Evolutionary conservation across 2,329 filamentous ascomycete genomes (phyloP), one percentile per base, ranked within the genome.

Genomic region (Emergomyces orientalis): DNA sequence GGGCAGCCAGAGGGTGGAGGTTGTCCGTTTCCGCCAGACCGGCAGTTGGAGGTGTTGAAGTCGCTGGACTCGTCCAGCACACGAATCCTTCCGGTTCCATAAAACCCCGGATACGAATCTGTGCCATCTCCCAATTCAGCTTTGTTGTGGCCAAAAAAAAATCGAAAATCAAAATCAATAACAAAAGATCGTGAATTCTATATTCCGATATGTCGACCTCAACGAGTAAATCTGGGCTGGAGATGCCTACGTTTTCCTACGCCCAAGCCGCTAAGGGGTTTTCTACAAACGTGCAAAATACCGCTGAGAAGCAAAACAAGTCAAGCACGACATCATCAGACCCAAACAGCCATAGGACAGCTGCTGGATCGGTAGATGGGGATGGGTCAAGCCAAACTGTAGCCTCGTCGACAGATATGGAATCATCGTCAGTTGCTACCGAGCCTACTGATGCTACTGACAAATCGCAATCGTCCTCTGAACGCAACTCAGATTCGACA

Each of bases 201-300:
- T 65, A 59, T 64, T 57, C 66, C 67, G 74, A 65, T 65, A 81
- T 82, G 80, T 75, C 75, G 67, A 71, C 77, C 56, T 70, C 72
- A 63, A 69, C 73, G 62, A 71, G 70, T 62, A 75, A 71, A 68
- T 66, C 72, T 25, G 64, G 67, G 45, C 30, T 60, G 69, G 71
- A 71, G 71, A 79, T 84, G 66, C 81, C 85, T 65, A 81, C 85
- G 41, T 96, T 97, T 75, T 97, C 93, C 64, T 97, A 97, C 77
- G 93, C 93, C 71, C 91, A 96, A 82, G 93, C 93, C 73, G 93
- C 93, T 64, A 94, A 94, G 77, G 91, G 92, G 72, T 84, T 88
- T 70, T 79, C 84, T 62, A 72, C 81, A 55, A 71, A 78, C 34
- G 77, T 75, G 69, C 82, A 82, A 71, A 60, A 70, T 27, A 65